phyloP scores from a whole-genome alignment of 305 asterid species.

The Fraxinus dipetala region DNA sequence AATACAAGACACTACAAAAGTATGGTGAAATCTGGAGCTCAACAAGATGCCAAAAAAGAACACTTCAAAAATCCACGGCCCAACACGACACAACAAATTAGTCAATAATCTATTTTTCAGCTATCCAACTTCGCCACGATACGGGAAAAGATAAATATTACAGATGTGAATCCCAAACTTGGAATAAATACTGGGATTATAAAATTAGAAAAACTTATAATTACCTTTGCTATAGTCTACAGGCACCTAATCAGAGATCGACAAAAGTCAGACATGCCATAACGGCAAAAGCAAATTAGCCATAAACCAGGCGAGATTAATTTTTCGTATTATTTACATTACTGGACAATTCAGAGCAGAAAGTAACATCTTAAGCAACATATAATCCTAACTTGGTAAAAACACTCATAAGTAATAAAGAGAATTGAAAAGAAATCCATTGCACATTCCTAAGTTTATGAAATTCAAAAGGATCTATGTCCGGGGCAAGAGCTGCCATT shows the following conservation, averaged over 20 bases:
- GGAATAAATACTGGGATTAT: background rate
- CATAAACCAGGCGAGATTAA: background rate
- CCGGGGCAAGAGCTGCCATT: background rate
- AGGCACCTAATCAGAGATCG: background rate
- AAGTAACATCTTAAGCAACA: background rate
- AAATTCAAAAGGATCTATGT: background rate
- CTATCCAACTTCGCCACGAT: background rate
- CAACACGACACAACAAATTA: background rate
- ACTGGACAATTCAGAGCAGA: background rate
- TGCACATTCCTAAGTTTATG: background rate
- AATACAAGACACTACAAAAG: background rate
- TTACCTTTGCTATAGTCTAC: background rate
- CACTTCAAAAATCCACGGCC: background rate
- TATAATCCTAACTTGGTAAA: background rate
- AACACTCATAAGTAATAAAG: background rate
- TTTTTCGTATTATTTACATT: background rate
- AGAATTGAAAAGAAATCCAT: background rate
- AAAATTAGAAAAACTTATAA: background rate
- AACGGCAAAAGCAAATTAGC: background rate
- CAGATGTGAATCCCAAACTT: background rate
- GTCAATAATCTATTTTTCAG: background rate
- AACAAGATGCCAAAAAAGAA: background rate
- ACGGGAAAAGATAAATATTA: background rate
- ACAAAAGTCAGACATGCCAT: background rate
- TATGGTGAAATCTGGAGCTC: background rate